A percentile compares a stretch with the other conserved stretches of the same genome.
phyloP scores from a whole-genome alignment of 305 asterid species.

The Fraxinus sp. region DNA sequence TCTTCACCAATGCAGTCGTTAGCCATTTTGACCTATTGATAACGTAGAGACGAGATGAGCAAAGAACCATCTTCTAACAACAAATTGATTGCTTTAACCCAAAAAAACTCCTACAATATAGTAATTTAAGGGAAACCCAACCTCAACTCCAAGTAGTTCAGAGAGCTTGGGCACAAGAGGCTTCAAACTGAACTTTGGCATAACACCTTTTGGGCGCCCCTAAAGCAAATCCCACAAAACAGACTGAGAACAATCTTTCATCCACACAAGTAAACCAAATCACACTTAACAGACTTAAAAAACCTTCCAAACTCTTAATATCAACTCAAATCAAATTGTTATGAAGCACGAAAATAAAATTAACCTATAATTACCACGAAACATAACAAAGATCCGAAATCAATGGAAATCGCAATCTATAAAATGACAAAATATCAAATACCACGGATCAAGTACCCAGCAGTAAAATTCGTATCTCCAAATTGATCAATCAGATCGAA shows the following conservation, averaged over 20 bases:
- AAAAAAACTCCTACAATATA: not conserved
- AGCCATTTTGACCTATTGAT: conserved; percentile 33
- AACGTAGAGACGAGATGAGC: not conserved
- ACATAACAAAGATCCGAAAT: not conserved
- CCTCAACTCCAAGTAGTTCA: conserved; percentile 41
- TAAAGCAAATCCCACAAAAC: not conserved
- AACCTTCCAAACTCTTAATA: not conserved
- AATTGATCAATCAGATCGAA: not conserved
- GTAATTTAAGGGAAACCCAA: not conserved
- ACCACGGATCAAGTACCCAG: not conserved
- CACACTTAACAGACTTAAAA: not conserved
- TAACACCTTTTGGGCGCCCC: conserved; percentile 45
- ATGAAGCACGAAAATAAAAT: not conserved
- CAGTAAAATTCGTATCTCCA: not conserved
- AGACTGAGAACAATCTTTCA: not conserved
- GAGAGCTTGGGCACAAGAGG: conserved; percentile 42
- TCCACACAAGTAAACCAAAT: not conserved
- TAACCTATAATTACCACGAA: not conserved
- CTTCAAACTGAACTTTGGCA: conserved; percentile 38
- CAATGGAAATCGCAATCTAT: not conserved
- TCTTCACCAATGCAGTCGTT: conserved; percentile 41
- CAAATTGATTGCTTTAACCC: not conserved
- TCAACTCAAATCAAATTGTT: not conserved
- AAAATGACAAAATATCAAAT: not conserved
- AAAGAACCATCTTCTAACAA: not conserved